Conservation (phyloP, 129 eudicot genomes). For the Flaveria bidentis region DNA sequence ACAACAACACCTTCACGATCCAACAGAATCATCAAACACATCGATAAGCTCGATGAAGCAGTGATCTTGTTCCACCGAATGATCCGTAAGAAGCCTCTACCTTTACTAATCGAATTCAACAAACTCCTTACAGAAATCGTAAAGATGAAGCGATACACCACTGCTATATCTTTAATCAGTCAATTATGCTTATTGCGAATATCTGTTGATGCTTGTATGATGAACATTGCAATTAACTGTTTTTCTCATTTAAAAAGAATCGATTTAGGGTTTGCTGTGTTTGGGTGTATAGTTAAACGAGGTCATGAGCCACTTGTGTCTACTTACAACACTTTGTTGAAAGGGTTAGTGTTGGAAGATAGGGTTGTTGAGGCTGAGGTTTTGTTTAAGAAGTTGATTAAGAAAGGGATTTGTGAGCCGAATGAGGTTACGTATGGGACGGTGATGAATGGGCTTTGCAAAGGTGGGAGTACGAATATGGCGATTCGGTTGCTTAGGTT, state of each 20-base stretch:
- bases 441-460: slow-evolving; percentile 52
- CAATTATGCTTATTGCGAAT: slow-evolving; percentile 24
- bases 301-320: slow-evolving; percentile 37
- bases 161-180: slow-evolving; percentile 35
- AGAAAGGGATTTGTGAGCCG: slow-evolving; percentile 23
- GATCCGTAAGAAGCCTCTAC: slow-evolving; percentile 37
- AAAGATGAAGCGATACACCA: slow-evolving; percentile 38
- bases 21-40: background rate
- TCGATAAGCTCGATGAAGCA: slow-evolving; percentile 38
- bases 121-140: slow-evolving; percentile 34
- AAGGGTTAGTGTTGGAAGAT: slow-evolving; percentile 39
- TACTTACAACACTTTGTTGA: slow-evolving; percentile 42
- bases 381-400: slow-evolving; percentile 38
- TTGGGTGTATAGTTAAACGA: slow-evolving; percentile 33
- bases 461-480: slow-evolving; percentile 26
- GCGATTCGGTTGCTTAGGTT: slow-evolving; percentile 37
- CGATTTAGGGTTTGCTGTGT: slow-evolving; percentile 39
- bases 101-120: slow-evolving; percentile 27
- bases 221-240: slow-evolving; percentile 45
- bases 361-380: slow-evolving; percentile 33
- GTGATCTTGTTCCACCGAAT: slow-evolving; percentile 29
- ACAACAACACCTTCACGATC: slow-evolving; percentile 4
- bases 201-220: slow-evolving; percentile 30
- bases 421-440: slow-evolving; percentile 39
- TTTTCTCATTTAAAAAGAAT: slow-evolving; percentile 30